Evolutionary conservation across 345 rosid species (phyloP).

Genomic region (Corchorus olitorius): DNA sequence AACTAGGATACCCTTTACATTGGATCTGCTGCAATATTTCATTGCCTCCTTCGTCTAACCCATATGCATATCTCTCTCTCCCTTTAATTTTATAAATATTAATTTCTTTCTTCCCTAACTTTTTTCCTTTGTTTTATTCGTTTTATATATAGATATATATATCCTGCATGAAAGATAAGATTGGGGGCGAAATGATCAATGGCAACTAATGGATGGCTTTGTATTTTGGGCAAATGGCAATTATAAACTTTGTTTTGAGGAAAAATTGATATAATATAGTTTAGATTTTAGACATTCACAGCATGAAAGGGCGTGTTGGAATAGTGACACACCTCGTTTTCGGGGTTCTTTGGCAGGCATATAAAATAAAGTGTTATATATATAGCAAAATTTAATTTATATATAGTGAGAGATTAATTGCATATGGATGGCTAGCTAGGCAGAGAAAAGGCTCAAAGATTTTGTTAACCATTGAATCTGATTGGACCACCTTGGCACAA

Average conservation of each 20-base stretch:
- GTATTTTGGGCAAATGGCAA: not conserved
- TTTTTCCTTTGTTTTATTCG: too few species aligned
- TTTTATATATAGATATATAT: not conserved
- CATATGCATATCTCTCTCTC: conserved; percentile 20
- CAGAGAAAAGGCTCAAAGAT: not conserved
- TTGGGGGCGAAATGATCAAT: not conserved
- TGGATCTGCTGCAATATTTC: conserved; percentile 46
- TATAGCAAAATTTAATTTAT: not conserved
- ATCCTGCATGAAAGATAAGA: conserved; percentile 17
- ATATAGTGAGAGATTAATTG: not conserved
- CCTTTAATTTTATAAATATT: conserved; percentile 36
- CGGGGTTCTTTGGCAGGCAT: not conserved
- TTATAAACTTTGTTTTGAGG: not conserved
- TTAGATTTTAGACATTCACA: not conserved
- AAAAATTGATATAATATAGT: not conserved
- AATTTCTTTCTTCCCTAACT: not conserved
- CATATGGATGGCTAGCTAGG: not conserved
- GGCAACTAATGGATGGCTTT: not conserved
- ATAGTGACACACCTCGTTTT: not conserved
- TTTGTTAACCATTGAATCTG: conserved; percentile 13
- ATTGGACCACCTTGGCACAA: conserved; percentile 12
- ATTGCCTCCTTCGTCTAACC: conserved; percentile 32
- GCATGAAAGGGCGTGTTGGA: not conserved
- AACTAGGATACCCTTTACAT: conserved; percentile 43
- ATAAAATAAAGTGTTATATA: not conserved